phyloP scores from a whole-genome alignment of 345 rosid species.

The Ceriops tagal region DNA sequence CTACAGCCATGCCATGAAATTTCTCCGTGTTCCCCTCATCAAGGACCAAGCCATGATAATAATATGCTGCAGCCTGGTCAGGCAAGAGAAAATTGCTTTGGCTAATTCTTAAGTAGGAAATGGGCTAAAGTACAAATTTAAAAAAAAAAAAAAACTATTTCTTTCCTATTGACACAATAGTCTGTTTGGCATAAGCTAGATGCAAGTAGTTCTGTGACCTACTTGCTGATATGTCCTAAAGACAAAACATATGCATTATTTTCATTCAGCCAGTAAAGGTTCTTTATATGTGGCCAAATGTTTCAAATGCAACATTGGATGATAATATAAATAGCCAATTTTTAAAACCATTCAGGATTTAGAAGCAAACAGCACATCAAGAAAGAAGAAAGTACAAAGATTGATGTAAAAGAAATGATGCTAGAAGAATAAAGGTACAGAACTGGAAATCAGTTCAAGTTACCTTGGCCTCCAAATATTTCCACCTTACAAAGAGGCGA shows the following conservation, averaged over 20 bases:
- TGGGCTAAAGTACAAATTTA: background rate
- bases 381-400: background rate
- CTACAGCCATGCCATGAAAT: conserved; percentile 91
- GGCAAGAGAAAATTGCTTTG: background rate
- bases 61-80: conserved; percentile 94
- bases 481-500: conserved; percentile 83
- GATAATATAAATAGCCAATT: background rate
- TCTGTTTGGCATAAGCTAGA: background rate
- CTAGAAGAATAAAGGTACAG: background rate
- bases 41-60: conserved; percentile 95
- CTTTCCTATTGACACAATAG: background rate
- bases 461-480: conserved; percentile 88
- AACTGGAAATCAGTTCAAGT: conserved; percentile 2
- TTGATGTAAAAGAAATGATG: background rate
- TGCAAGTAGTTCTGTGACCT: background rate
- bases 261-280: too few species aligned
- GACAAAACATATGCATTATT: too few species aligned
- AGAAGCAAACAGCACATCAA: background rate
- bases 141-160: background rate
- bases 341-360: background rate
- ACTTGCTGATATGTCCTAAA: background rate
- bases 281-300: too few species aligned
- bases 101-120: background rate
- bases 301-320: background rate
- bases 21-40: conserved; percentile 98